These are phyloP conservation scores for Pistacia atlantica DNA, from an alignment of 345 rosid species.

Conservation along the genomic window DNA sequence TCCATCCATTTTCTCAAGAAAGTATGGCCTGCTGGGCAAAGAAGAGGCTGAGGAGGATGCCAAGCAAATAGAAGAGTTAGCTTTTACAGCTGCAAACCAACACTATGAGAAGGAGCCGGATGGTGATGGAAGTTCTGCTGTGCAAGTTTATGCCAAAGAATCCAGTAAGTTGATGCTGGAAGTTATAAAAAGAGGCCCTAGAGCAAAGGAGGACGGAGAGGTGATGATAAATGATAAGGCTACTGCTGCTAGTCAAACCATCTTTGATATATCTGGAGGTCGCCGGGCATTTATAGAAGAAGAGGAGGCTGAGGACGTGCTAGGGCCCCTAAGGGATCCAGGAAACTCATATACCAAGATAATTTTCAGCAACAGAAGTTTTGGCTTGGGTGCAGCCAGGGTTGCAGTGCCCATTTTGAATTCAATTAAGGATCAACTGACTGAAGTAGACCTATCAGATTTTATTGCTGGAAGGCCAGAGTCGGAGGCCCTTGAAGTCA, in stretches of 20 bases:
- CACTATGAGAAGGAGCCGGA: slow-evolving; percentile 82
- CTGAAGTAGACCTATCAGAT: slow-evolving; percentile 84
- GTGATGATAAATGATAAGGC: slow-evolving; percentile 19
- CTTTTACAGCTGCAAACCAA: slow-evolving; percentile 65
- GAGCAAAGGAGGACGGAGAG: slow-evolving; percentile 38
- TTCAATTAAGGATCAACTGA: slow-evolving; percentile 72
- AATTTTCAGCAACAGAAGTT: slow-evolving; percentile 86
- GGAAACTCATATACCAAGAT: slow-evolving; percentile 59
- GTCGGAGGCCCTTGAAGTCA: slow-evolving; percentile 82
- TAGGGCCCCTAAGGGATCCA: slow-evolving; percentile 58
- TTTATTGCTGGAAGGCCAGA: slow-evolving; percentile 88
- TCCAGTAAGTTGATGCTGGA: slow-evolving; percentile 84
- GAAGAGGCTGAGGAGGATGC: slow-evolving; percentile 84
- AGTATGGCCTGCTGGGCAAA: slow-evolving; percentile 62
- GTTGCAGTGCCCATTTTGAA: slow-evolving; percentile 64
- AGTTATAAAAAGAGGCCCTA: slow-evolving; percentile 77
- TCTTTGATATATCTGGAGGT: slow-evolving; percentile 83
- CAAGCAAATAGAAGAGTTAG: slow-evolving; percentile 66
- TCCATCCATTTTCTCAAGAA: slow-evolving; percentile 76
- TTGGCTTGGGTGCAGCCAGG: slow-evolving; percentile 75
- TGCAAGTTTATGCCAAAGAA: slow-evolving; percentile 86
- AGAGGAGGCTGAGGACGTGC: slow-evolving; percentile 66
- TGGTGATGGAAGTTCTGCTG: slow-evolving; percentile 90
- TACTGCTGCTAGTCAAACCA: slow-evolving; percentile 25
- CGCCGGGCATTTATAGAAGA: slow-evolving; percentile 76